Evolutionary conservation across 2,329 filamentous ascomycete genomes (phyloP).

Genomic region (Endocalyx cinctus): DNA sequence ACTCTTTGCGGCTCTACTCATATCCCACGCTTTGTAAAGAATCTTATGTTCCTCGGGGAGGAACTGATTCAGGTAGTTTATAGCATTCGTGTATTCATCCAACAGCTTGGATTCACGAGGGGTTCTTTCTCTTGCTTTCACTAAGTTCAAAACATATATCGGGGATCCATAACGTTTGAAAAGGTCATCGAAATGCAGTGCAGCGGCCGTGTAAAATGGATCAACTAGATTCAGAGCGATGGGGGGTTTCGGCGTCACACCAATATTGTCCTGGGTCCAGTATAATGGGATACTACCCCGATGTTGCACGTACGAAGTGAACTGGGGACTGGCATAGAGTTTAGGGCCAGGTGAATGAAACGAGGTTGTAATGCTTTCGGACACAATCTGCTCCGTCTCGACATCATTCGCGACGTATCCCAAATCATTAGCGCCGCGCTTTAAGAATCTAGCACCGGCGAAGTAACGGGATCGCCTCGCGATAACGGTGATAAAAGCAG

Average conservation of each 20-base stretch:
- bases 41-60: conserved; percentile 80
- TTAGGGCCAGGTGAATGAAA: conserved; percentile 87
- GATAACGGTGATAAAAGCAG: conserved; percentile 89
- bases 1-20: conserved; percentile 91
- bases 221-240: conserved; percentile 95
- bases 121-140: conserved; percentile 82
- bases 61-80: conserved; percentile 92
- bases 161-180: conserved; percentile 92
- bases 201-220: conserved; percentile 90
- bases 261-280: conserved; percentile 95
- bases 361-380: conserved; percentile 88
- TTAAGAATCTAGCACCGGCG: conserved; percentile 88
- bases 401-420: conserved; percentile 98
- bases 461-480: conserved; percentile 89
- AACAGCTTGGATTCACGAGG: conserved; percentile 90
- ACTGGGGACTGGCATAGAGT: conserved; percentile 82
- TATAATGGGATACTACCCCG: conserved; percentile 93
- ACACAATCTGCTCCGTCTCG: conserved; percentile 97
- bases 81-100: conserved; percentile 78
- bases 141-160: conserved; percentile 85
- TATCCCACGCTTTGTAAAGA: conserved; percentile 93
- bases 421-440: conserved; percentile 88
- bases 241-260: conserved; percentile 91
- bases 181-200: conserved; percentile 89
- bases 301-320: conserved; percentile 95